Conservation (phyloP, 768 basidiomycete genomes). For the Boletus reticulatus region DNA sequence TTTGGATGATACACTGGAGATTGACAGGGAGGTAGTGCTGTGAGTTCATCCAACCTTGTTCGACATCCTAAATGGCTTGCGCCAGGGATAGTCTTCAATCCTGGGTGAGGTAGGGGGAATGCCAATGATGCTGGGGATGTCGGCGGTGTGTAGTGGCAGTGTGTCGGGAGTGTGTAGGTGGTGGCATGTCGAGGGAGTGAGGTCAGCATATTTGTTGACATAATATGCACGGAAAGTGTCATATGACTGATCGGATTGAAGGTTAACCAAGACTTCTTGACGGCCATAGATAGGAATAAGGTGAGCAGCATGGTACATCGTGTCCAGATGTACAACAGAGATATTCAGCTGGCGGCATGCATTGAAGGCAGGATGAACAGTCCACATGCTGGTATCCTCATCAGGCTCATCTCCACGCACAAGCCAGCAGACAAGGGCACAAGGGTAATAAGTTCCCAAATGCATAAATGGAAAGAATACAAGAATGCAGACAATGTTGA, state of each 20-base stretch:
- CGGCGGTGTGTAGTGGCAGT: too few relatives aligned
- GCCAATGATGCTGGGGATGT: too few relatives aligned
- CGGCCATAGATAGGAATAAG: not conserved
- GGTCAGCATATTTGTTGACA: not conserved
- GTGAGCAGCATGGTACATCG: not conserved
- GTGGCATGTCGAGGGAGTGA: too few relatives aligned
- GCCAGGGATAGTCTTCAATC: too few relatives aligned
- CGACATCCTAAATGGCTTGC: too few relatives aligned
- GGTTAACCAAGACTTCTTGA: not conserved
- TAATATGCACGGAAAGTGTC: not conserved
- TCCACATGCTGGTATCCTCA: not conserved
- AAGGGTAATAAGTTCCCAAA: not conserved
- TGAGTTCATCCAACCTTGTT: too few relatives aligned
- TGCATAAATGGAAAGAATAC: not conserved
- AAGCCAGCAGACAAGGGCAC: not conserved
- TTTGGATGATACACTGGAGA: conserved; percentile 91
- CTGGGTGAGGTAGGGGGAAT: too few relatives aligned
- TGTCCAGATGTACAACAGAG: not conserved
- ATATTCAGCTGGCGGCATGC: not conserved
- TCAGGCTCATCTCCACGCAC: not conserved
- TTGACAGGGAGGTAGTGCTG: conserved; percentile 75
- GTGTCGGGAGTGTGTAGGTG: too few relatives aligned
- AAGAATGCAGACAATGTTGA: not conserved
- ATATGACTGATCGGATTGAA: not conserved
- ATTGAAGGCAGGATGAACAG: not conserved